Evolutionary conservation across 2,329 filamentous ascomycete genomes (phyloP), one percentile per base, ranked within the genome.

Genomic region (Ophiocordyceps unilateralis): DNA sequence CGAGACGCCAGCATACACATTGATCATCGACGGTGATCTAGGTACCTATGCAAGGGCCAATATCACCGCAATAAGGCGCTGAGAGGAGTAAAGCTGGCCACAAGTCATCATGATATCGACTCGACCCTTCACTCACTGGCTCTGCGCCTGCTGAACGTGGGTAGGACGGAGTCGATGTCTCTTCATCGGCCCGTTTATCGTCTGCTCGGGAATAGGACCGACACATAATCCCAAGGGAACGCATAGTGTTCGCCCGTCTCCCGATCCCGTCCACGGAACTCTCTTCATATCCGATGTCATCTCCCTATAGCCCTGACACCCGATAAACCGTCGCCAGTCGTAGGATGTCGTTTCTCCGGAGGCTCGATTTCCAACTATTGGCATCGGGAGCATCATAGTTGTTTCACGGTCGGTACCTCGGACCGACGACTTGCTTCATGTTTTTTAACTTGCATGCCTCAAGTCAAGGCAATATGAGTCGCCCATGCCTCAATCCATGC

Each of bases 401-500:
- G 34, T 34, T 39, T 43, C 32, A 41, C 39, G 36, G 10, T 30
- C 42, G 48, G 51, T 56, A 44, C 54, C 54, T 20, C 51, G 52
- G 52, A 63, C 64, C 63, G 62, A 64, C 61, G 60, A 64, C 60
- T 66, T 69, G 69, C n/a, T 36, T 19, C n/a, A 17, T 36, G 15
- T 36, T 19, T 36, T 36, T 70, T 59, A 58, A 68, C 67, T 73
- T 69, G 63, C 64, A 62, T 68, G 64, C 67, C 63, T 69, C 67
- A 64, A 64, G 64, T 63, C 66, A 68, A 69, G 63, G 63, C 65
- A 52, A 51, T 62, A 62, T 68, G 63, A 62, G 67, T 64, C 65
- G 66, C 68, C 67, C 66, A 69, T 71, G 70, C 71, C 69, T 69
- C 65, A 68, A 66, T 66, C 64, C 65, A 72, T 68, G 67, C 66